Conservation (phyloP, 2,329 filamentous ascomycete genomes). For the Nemania abortiva region DNA sequence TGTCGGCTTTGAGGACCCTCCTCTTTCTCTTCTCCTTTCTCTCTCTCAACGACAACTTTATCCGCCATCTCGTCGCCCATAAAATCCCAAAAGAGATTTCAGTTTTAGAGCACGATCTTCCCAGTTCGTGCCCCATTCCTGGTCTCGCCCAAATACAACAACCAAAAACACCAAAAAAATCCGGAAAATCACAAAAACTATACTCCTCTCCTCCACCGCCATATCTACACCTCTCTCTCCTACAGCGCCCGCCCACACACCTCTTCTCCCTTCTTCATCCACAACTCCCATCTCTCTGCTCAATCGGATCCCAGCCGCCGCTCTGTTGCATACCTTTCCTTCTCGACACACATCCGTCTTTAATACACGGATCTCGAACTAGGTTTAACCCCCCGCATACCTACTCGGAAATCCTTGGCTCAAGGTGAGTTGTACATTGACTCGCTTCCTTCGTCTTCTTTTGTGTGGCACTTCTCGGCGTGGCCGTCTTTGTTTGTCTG, state of each 20-base stretch:
- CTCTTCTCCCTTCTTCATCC: constrained; percentile 15
- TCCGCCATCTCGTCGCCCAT: constrained; percentile 59
- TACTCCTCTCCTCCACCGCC: constrained; percentile 35
- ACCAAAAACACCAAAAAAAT: constrained; percentile 69
- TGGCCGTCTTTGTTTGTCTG: constrained; percentile 43
- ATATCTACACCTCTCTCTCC: constrained; percentile 35
- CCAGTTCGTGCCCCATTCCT: constrained; percentile 67
- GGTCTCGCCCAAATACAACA: constrained; percentile 66
- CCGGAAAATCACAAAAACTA: constrained; percentile 66
- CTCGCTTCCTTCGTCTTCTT: constrained; percentile 33
- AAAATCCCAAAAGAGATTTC: constrained; percentile 63
- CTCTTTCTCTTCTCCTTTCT: constrained; percentile 54
- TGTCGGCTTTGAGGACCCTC: constrained; percentile 46
- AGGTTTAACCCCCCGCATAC: constrained; percentile 33
- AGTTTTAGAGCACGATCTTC: constrained; percentile 63
- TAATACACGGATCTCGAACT: constrained; percentile 32
- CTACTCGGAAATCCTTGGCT: constrained; percentile 32
- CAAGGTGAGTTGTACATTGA: constrained; percentile 39
- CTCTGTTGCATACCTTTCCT: constrained; percentile 20
- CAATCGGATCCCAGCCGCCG: constrained; percentile 15
- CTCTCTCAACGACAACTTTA: constrained; percentile 62
- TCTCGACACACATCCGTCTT: constrained; percentile 29
- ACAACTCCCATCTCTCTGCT: constrained; percentile 24
- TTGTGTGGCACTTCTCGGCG: constrained; percentile 39
- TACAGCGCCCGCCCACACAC: constrained; percentile 26